These are phyloP conservation scores for Elsinoe perseae DNA, from an alignment of 2,329 filamentous ascomycete genomes.

Conservation along the genomic window DNA sequence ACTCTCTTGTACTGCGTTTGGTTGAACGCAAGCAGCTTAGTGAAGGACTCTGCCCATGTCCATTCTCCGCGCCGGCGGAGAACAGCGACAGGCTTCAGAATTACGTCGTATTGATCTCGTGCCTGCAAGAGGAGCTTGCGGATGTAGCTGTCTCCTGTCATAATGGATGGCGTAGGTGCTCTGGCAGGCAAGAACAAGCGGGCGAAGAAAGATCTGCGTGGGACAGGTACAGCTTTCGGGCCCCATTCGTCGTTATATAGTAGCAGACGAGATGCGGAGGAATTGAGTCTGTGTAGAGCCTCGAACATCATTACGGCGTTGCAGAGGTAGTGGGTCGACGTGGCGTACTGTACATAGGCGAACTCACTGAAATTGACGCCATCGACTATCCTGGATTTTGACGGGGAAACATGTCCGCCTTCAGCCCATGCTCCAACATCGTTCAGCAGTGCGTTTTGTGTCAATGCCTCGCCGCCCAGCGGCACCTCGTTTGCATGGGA, in stretches of 20 bases:
- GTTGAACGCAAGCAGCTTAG: constrained; percentile 62
- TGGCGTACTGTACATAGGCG: constrained; percentile 40
- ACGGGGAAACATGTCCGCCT: not conserved
- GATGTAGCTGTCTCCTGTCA: not conserved
- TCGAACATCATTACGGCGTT: constrained; percentile 41
- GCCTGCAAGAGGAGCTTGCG: constrained; percentile 31
- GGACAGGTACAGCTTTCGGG: not conserved
- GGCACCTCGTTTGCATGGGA: not conserved
- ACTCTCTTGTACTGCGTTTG: constrained; percentile 55
- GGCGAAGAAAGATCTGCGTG: not conserved
- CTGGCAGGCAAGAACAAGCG: not conserved
- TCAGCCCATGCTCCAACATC: not conserved
- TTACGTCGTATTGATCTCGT: constrained; percentile 42
- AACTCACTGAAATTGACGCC: constrained; percentile 34
- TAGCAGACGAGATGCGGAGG: constrained; percentile 40
- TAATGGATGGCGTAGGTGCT: not conserved
- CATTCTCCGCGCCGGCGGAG: constrained; percentile 21
- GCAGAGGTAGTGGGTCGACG: constrained; percentile 37
- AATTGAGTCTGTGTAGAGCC: constrained; percentile 35
- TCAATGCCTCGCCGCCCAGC: not conserved
- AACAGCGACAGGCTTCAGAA: constrained; percentile 42
- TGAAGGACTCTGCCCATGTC: constrained; percentile 57
- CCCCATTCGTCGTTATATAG: constrained; percentile 37
- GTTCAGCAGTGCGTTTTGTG: not conserved
- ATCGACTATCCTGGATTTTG: not conserved